phyloP scores from a whole-genome alignment of 257 asterid genomes.

The Jasminum sambac region DNA sequence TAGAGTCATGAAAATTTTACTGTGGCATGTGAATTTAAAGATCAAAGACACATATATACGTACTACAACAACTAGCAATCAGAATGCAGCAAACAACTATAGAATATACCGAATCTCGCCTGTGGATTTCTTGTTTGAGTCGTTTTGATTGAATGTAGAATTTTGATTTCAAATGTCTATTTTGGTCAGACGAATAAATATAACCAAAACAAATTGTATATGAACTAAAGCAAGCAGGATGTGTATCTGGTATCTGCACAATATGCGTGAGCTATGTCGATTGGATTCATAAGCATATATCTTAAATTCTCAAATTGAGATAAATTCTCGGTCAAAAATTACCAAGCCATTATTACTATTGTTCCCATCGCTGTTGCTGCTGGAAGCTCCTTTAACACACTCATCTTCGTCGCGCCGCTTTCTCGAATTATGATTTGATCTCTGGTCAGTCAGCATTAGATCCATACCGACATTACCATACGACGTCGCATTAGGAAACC shows the following conservation, averaged over 20 bases:
- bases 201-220: not conserved
- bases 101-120: conserved; percentile 20
- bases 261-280: not conserved
- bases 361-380: conserved; percentile 40
- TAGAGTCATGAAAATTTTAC: not conserved
- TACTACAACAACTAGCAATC: not conserved
- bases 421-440: conserved; percentile 45
- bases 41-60: conserved; percentile 5
- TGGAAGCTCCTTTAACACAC: conserved; percentile 43
- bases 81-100: not conserved
- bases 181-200: conserved; percentile 4
- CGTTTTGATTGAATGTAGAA: not conserved
- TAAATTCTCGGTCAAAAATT: conserved; percentile 13
- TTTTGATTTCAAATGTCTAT: not conserved
- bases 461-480: conserved; percentile 41
- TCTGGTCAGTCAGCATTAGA: conserved; percentile 49
- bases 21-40: not conserved
- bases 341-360: conserved; percentile 41
- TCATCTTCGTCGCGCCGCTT: conserved; percentile 54
- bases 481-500: conserved; percentile 45
- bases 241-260: conserved; percentile 3
- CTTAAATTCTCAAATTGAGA: conserved; percentile 5
- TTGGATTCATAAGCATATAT: not conserved
- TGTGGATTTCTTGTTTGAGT: not conserved
- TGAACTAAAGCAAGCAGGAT: conserved; percentile 7